A percentile compares a stretch with the other conserved stretches of the same genome.
Evolutionary conservation across 257 asterid species (phyloP).

Genomic region (Orobanche coerulescens): DNA sequence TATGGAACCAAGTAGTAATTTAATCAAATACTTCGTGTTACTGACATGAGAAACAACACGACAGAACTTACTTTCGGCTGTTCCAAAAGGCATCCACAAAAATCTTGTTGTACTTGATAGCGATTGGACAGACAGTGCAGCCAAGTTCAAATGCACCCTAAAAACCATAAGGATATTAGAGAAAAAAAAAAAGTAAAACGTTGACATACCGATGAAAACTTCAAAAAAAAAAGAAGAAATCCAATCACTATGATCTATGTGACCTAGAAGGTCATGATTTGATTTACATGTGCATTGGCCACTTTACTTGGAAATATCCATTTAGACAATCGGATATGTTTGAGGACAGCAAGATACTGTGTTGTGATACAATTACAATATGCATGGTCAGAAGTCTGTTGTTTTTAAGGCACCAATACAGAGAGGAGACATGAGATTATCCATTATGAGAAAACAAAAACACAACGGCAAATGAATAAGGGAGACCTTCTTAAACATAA

Average conservation of each 20-base stretch:
- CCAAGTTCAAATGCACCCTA: slow-evolving; percentile 98
- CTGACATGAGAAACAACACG: slow-evolving; percentile 5
- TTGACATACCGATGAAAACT: slow-evolving; percentile 8
- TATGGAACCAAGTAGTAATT: not conserved
- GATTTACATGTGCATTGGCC: not conserved
- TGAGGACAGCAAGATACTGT: not conserved
- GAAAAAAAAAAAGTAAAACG: not conserved
- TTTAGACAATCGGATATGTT: slow-evolving; percentile 7
- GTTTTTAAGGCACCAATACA: not conserved
- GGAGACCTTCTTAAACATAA: slow-evolving; percentile 93
- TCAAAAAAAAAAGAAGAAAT: not conserved
- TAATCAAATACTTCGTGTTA: not conserved
- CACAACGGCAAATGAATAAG: slow-evolving; percentile 8
- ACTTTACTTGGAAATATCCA: slow-evolving; percentile 13
- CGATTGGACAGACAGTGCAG: slow-evolving; percentile 92
- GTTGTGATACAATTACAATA: slow-evolving; percentile 1
- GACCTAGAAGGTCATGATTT: not conserved
- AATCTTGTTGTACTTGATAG: slow-evolving; percentile 93
- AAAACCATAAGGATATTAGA: slow-evolving; percentile 23
- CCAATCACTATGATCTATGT: not conserved
- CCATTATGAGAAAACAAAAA: not conserved
- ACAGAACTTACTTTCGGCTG: slow-evolving; percentile 49
- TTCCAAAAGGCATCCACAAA: slow-evolving; percentile 99
- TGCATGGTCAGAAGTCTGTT: not conserved
- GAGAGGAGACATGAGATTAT: not conserved